A percentile compares a stretch with the other conserved stretches of the same genome.
Evolutionary conservation across 2,329 filamentous ascomycete genomes (phyloP).

Genomic region (Fusarium chaquense): DNA sequence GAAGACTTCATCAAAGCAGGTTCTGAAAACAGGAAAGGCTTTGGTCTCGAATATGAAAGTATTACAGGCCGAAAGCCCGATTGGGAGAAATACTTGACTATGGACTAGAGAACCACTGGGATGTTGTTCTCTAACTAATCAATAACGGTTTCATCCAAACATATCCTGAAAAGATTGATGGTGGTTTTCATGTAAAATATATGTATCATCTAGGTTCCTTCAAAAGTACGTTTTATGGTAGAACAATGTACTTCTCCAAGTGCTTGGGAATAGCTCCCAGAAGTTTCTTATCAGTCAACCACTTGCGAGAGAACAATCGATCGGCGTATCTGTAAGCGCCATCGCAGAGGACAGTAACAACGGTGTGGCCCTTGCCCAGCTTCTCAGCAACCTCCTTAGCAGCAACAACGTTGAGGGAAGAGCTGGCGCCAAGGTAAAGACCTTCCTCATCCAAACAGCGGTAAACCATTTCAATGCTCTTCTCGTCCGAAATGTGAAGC

Average conservation of each 20-base stretch:
- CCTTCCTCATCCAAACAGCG: slow-evolving; percentile 95
- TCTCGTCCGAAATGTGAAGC: slow-evolving; percentile 87
- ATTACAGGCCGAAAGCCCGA: slow-evolving; percentile 47
- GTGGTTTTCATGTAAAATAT: slow-evolving; percentile 38
- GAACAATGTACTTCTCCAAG: slow-evolving; percentile 92
- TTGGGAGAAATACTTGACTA: slow-evolving; percentile 41
- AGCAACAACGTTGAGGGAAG: slow-evolving; percentile 92
- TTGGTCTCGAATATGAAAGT: slow-evolving; percentile 45
- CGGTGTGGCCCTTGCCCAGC: slow-evolving; percentile 86
- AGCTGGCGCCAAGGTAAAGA: slow-evolving; percentile 93
- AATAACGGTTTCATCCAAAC: neutral
- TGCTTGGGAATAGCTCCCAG: slow-evolving; percentile 84
- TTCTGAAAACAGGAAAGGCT: slow-evolving; percentile 25
- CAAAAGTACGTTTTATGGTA: slow-evolving; percentile 68
- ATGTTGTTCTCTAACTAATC: neutral
- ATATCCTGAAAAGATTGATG: slow-evolving; percentile 8
- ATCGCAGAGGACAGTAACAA: slow-evolving; percentile 94
- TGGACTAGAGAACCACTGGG: neutral
- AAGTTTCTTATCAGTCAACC: slow-evolving; percentile 89
- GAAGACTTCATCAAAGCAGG: slow-evolving; percentile 46
- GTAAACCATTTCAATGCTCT: slow-evolving; percentile 98
- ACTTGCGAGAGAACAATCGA: slow-evolving; percentile 89
- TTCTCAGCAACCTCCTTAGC: slow-evolving; percentile 94
- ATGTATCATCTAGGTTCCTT: slow-evolving; percentile 48
- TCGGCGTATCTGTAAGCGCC: slow-evolving; percentile 98